These are phyloP conservation scores for Carex myosuroides DNA, from an alignment of 176 grass and related monocot genomes.

Conservation along the genomic window DNA sequence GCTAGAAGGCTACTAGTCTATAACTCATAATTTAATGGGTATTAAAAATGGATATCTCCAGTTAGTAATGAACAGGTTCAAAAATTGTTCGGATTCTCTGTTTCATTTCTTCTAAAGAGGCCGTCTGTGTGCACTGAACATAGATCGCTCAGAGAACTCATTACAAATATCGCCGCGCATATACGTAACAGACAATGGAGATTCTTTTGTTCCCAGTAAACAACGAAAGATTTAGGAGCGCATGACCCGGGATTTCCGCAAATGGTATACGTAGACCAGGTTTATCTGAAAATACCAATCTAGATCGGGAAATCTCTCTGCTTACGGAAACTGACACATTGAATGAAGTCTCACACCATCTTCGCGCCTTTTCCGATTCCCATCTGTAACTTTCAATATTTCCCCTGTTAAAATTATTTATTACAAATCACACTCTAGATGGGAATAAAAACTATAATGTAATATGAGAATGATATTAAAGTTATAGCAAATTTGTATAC, in stretches of 20 bases:
- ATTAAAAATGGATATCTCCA: no score
- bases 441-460: neutral
- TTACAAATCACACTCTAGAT: neutral
- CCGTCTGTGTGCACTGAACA: no score
- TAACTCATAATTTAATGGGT: no score
- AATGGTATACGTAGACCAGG: neutral
- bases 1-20: no score
- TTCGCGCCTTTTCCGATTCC: neutral
- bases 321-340: neutral
- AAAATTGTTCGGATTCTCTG: no score
- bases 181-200: no score
- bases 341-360: constrained; percentile 8
- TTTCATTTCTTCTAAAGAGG: no score
- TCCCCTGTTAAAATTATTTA: neutral
- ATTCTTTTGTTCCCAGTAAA: neutral
- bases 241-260: no score
- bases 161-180: no score
- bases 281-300: neutral
- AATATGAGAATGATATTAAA: neutral
- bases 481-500: neutral
- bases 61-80: no score
- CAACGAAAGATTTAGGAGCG: neutral
- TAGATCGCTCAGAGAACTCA: neutral
- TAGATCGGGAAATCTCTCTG: neutral
- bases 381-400: neutral